Percentiles rank a stretch among this genome's conserved stretches.
Evolutionary conservation across 2,329 filamentous ascomycete species (phyloP).

Genomic region (Calonectria montana): DNA sequence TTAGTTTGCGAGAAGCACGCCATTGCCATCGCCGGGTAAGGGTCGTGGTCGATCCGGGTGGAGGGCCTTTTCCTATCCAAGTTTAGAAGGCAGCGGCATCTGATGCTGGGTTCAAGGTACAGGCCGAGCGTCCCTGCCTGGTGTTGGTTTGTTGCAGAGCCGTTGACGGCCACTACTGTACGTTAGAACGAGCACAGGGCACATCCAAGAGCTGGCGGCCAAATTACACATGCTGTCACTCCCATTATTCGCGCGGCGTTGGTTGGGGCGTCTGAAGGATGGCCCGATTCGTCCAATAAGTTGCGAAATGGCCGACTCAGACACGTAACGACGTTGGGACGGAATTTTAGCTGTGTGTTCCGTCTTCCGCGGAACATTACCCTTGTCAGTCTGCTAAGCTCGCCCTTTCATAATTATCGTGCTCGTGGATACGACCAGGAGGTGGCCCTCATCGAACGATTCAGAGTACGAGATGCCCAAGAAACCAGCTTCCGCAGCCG

Average conservation of each 20-base stretch:
- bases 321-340: neutral
- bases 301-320: neutral
- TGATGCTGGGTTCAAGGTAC: constrained; percentile 11
- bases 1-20: constrained; percentile 25
- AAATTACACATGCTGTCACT: neutral
- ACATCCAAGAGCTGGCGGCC: neutral
- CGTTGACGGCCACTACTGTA: constrained; percentile 4
- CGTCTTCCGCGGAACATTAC: constrained; percentile 10
- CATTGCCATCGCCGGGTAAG: constrained; percentile 38
- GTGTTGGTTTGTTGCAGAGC: neutral
- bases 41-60: constrained; percentile 37
- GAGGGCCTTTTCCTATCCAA: constrained; percentile 30
- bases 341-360: neutral
- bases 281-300: neutral
- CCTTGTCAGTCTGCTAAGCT: neutral
- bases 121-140: neutral
- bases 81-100: constrained; percentile 30
- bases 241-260: neutral
- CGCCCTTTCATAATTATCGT: neutral
- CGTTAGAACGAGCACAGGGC: neutral
- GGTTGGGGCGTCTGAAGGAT: neutral
- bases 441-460: neutral
- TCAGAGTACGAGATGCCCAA: neutral
- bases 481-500: neutral
- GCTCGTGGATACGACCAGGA: neutral